These are phyloP conservation scores for Nephelium lappaceum DNA, from an alignment of 345 rosid species.

Conservation along the genomic window DNA sequence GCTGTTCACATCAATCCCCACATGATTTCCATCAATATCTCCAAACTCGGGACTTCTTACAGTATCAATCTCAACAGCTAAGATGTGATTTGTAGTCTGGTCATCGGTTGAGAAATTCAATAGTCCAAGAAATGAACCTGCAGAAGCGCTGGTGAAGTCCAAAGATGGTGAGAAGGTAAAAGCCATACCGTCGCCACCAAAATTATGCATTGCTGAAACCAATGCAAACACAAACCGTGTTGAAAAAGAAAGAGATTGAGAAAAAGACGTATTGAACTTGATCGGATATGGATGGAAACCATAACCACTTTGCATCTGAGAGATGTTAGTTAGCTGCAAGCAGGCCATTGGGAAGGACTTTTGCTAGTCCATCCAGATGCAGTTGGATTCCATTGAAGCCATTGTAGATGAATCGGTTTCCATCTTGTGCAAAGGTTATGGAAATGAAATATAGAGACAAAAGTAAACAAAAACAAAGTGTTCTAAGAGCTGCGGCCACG, in stretches of 20 bases:
- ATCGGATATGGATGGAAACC: too few species aligned
- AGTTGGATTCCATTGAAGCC: not conserved
- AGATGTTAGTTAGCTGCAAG: constrained; percentile 57
- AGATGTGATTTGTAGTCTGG: constrained; percentile 21
- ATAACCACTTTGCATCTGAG: constrained; percentile 14
- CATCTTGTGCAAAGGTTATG: not conserved
- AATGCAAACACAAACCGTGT: constrained; percentile 48
- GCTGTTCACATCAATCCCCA: constrained; percentile 55
- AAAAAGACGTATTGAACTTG: too few species aligned
- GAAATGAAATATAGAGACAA: not conserved
- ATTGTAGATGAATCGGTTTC: constrained; percentile 18
- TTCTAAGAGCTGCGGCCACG: constrained; percentile 40
- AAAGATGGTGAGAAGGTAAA: constrained; percentile 26
- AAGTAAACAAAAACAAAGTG: constrained; percentile 15
- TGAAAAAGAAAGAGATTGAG: constrained; percentile 2
- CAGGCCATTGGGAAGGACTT: constrained; percentile 34
- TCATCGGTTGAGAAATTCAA: not conserved
- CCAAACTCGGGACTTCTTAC: constrained; percentile 38
- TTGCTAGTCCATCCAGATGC: constrained; percentile 7
- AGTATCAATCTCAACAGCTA: constrained; percentile 56
- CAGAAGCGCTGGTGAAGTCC: constrained; percentile 14
- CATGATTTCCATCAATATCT: constrained; percentile 52
- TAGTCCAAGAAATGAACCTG: constrained; percentile 25
- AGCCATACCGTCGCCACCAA: constrained; percentile 11
- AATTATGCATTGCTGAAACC: constrained; percentile 16